phyloP scores from a whole-genome alignment of 2,329 filamentous ascomycete genomes.

The Chaetomiaceae sp. region DNA sequence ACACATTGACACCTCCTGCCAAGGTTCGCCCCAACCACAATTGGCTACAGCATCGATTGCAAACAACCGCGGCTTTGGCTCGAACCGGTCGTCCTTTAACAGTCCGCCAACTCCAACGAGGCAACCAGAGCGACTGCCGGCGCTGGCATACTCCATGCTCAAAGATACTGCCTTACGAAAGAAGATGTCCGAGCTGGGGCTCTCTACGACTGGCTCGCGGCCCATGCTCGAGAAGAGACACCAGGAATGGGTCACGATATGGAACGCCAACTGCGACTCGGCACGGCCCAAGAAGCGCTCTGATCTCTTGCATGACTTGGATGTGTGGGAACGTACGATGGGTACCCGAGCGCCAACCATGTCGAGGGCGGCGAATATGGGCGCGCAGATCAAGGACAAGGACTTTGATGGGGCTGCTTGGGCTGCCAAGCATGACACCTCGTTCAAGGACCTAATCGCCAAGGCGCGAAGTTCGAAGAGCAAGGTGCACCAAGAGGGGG shows the following conservation, averaged over 20 bases:
- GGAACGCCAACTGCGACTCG: slow-evolving; percentile 96
- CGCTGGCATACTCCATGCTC: slow-evolving; percentile 80
- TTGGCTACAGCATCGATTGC: slow-evolving; percentile 23
- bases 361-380: slow-evolving; percentile 32
- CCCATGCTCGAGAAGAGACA: slow-evolving; percentile 71
- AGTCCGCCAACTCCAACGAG: slow-evolving; percentile 29
- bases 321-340: slow-evolving; percentile 80
- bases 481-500: slow-evolving; percentile 31
- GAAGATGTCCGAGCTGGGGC: slow-evolving; percentile 74
- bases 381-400: slow-evolving; percentile 67
- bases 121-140: slow-evolving; percentile 60
- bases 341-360: slow-evolving; percentile 50
- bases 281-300: slow-evolving; percentile 61
- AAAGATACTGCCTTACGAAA: slow-evolving; percentile 72
- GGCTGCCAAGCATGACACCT: slow-evolving; percentile 62
- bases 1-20: slow-evolving; percentile 67
- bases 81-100: slow-evolving; percentile 19
- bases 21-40: slow-evolving; percentile 32
- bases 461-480: slow-evolving; percentile 57
- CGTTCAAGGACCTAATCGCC: slow-evolving; percentile 75
- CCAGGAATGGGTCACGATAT: slow-evolving; percentile 89
- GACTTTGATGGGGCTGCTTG: slow-evolving; percentile 79
- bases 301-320: slow-evolving; percentile 71
- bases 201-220: slow-evolving; percentile 63
- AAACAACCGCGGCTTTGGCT: slow-evolving; percentile 4